phyloP scores from a whole-genome alignment of 495 filamentous ascomycete species.

The Saxophila tyrrhenica region DNA sequence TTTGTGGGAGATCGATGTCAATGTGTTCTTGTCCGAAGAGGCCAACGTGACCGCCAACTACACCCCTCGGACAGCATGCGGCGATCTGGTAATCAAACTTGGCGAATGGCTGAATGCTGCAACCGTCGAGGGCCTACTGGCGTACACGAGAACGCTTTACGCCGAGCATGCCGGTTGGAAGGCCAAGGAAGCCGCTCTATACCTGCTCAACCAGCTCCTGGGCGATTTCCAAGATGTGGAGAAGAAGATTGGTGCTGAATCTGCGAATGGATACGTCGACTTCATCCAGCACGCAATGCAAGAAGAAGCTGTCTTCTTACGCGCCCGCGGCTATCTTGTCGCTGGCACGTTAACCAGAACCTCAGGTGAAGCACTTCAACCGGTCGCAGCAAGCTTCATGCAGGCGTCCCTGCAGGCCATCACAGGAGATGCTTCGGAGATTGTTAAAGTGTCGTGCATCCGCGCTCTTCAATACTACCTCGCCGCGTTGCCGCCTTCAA shows the following conservation, averaged over 20 bases:
- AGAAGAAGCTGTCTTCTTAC: constrained; percentile 53
- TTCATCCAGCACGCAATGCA: constrained; percentile 71
- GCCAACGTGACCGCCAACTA: constrained; percentile 94
- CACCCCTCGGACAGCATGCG: constrained; percentile 80
- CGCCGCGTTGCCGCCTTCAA: constrained; percentile 40
- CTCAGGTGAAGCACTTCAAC: constrained; percentile 43
- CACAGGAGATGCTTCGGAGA: constrained; percentile 60
- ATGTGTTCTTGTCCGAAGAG: constrained; percentile 89
- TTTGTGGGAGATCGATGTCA: constrained; percentile 92
- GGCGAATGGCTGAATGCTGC: constrained; percentile 70
- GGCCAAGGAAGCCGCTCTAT: constrained; percentile 67
- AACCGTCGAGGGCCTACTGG: constrained; percentile 61
- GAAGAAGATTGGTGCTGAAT: constrained; percentile 50
- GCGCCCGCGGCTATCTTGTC: constrained; percentile 75
- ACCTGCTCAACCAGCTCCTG: constrained; percentile 66
- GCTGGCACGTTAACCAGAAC: constrained; percentile 58
- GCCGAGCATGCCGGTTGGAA: constrained; percentile 43
- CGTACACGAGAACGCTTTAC: constrained; percentile 58
- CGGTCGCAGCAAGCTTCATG: constrained; percentile 49
- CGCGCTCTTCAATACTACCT: constrained; percentile 79
- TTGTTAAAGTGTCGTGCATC: constrained; percentile 86
- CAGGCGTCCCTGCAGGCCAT: constrained; percentile 67
- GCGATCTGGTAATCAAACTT: constrained; percentile 83
- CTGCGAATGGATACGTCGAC: constrained; percentile 60
- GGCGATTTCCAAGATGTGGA: constrained; percentile 68